Conservation (phyloP, 768 basidiomycete genomes). For the Lanmaoa pseudosensibilis region DNA sequence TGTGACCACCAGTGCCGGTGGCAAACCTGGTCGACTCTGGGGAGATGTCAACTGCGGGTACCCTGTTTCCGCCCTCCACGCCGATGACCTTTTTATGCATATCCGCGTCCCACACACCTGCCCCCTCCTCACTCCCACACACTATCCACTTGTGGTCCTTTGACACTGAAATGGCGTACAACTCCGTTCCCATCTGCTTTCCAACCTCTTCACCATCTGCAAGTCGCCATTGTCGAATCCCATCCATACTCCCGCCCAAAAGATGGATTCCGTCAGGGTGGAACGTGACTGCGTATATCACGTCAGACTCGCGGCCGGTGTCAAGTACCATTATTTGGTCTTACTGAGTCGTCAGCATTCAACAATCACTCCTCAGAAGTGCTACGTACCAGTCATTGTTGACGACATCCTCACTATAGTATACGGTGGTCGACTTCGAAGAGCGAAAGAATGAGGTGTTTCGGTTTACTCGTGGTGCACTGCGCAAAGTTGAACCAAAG, state of each 20-base stretch:
- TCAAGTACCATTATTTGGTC: background rate
- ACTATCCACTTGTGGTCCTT: background rate
- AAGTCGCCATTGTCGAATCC: background rate
- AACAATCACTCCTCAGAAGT: background rate
- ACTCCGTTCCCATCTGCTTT: background rate
- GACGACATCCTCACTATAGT: background rate
- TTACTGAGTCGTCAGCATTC: background rate
- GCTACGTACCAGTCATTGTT: background rate
- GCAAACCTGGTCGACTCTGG: too few species aligned
- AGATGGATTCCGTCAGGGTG: background rate
- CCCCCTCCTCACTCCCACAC: fast-evolving
- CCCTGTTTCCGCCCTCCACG: too few species aligned
- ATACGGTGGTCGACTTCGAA: background rate
- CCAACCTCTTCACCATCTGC: background rate
- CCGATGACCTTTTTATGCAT: too few species aligned
- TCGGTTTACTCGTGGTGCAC: background rate
- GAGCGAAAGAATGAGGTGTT: background rate
- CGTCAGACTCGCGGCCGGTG: background rate
- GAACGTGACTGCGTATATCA: background rate
- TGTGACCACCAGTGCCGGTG: too few species aligned
- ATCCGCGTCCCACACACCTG: background rate
- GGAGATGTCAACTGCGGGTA: too few species aligned
- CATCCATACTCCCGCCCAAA: background rate
- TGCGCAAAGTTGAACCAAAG: background rate
- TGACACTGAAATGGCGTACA: background rate